Base-by-base conservation (phyloP, 306 rosid genomes). In the Glycine soja region DNA sequence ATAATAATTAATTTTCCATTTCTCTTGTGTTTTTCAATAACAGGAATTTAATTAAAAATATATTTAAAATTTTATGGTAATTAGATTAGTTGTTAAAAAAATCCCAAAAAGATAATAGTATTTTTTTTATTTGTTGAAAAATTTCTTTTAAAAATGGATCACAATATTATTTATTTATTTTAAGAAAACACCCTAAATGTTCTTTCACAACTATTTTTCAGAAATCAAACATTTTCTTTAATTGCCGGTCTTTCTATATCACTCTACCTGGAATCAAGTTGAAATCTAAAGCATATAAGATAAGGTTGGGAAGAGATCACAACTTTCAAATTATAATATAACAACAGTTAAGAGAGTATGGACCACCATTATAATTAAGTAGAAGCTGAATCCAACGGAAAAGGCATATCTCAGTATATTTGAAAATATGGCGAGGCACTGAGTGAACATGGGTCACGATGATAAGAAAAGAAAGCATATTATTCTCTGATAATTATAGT, bases 301-400 rank as follows among this genome's bases (percentile, higher is more conserved):
- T 32, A 10, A 45, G 34, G 69, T 43, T 9, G 42, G 40, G 68
- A 51, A 73, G 62, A 43, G 66, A 43, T 24, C 30, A 12, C 34
- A 54, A 54, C 45, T 63, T 34, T 14, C 6, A 34, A 63, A 7
- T 6, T 63, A 63, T 34, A 63, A n/a, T 61, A 10, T 15, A 61
- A 4, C 46, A 30, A 32, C 9, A 4, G n/a, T 13, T 5, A 62
- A 62, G 69, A 34, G 18, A 72, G 62, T 12, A 13, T 68, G 85
- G 85, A 68, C 81, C 78, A 76, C 85, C 85, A 81, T 57, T 74
- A 40, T 36, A 36, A 65, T 36, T 65, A 64, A 81, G 72, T 19
- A 59, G 14, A 81, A 73, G 38, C 53, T 48, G 64, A 64, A 46
- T 45, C 54, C 47, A 47, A 51, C 10, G 8, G 38, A 59, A 57